Evolutionary conservation across 129 eudicot species (phyloP).

Genomic region (Flaveria brownii): DNA sequence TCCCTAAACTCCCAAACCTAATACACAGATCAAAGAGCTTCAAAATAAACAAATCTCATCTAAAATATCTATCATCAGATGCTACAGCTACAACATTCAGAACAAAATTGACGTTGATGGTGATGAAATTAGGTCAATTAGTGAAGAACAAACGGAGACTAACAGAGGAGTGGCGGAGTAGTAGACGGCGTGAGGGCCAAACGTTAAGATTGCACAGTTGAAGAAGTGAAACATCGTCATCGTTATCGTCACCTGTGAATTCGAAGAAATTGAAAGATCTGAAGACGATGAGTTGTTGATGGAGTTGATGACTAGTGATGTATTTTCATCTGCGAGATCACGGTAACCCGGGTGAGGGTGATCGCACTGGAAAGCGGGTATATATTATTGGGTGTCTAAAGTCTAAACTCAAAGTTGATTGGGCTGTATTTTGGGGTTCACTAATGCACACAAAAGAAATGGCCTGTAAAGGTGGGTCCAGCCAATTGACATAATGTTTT

Average conservation of each 20-base stretch:
- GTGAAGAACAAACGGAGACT: slow-evolving; percentile 37
- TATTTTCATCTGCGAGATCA: slow-evolving; percentile 19
- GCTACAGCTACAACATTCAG: slow-evolving; percentile 10
- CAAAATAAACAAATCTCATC: background rate
- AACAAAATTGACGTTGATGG: background rate
- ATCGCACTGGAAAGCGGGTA: slow-evolving; percentile 7
- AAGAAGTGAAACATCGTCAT: slow-evolving; percentile 99
- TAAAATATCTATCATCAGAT: slow-evolving; percentile 1
- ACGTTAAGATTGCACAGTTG: slow-evolving; percentile 93
- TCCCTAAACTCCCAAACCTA: background rate
- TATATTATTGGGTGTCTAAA: background rate
- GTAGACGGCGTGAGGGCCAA: slow-evolving; percentile 98
- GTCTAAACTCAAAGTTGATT: background rate
- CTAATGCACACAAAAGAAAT: too few relatives aligned
- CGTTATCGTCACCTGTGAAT: slow-evolving; percentile 27
- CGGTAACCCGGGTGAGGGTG: slow-evolving; percentile 8
- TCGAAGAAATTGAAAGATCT: slow-evolving; percentile 30
- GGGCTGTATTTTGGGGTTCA: background rate
- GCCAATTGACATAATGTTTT: too few relatives aligned
- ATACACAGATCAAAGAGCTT: background rate
- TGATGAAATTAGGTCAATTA: slow-evolving; percentile 18
- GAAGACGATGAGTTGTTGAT: slow-evolving; percentile 18
- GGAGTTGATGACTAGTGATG: background rate
- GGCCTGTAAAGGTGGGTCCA: background rate
- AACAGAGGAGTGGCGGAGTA: slow-evolving; percentile 98